Percentiles rank a stretch among this genome's conserved stretches.
Conservation (phyloP, 768 basidiomycete species). For the Mycena haematopus region DNA sequence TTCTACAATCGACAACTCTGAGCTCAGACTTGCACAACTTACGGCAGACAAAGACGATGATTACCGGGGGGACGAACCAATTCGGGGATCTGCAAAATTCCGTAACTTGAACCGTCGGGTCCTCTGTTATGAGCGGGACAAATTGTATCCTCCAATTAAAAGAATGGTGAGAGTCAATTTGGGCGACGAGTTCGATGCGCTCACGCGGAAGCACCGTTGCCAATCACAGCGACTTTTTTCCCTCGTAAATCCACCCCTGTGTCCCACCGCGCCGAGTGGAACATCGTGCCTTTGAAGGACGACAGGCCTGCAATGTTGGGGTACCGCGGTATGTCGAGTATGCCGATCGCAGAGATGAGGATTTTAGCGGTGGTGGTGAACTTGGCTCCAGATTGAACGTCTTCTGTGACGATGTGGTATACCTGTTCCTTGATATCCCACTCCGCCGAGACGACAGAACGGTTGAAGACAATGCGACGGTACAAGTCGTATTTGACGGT, state of each 20-base stretch:
- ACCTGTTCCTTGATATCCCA: slow-evolving; percentile 47
- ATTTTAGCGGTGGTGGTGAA: slow-evolving; percentile 48
- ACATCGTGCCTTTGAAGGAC: slow-evolving; percentile 53
- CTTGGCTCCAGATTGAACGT: slow-evolving; percentile 37
- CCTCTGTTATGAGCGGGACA: slow-evolving; percentile 56
- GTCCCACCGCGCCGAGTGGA: slow-evolving; percentile 62
- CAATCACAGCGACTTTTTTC: slow-evolving; percentile 62
- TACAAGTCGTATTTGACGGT: slow-evolving; percentile 50
- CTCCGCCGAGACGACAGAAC: slow-evolving; percentile 48
- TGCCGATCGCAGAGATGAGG: slow-evolving; percentile 56
- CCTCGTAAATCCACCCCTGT: slow-evolving; percentile 44
- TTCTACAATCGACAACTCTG: slow-evolving; percentile 23
- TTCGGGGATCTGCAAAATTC: slow-evolving; percentile 68
- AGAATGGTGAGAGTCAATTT: not conserved
- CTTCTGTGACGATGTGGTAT: slow-evolving; percentile 41
- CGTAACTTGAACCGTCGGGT: slow-evolving; percentile 54
- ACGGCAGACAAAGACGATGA: slow-evolving; percentile 28
- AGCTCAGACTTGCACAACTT: not conserved
- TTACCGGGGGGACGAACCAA: slow-evolving; percentile 61
- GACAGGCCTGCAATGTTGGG: slow-evolving; percentile 43
- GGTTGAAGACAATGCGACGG: slow-evolving; percentile 49
- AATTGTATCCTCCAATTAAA: slow-evolving; percentile 59
- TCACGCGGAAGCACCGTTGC: slow-evolving; percentile 63
- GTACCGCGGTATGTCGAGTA: slow-evolving; percentile 51
- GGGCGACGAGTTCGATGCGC: slow-evolving; percentile 21